Conservation (phyloP, 306 rosid genomes). For the Echinosophora koreensis region DNA sequence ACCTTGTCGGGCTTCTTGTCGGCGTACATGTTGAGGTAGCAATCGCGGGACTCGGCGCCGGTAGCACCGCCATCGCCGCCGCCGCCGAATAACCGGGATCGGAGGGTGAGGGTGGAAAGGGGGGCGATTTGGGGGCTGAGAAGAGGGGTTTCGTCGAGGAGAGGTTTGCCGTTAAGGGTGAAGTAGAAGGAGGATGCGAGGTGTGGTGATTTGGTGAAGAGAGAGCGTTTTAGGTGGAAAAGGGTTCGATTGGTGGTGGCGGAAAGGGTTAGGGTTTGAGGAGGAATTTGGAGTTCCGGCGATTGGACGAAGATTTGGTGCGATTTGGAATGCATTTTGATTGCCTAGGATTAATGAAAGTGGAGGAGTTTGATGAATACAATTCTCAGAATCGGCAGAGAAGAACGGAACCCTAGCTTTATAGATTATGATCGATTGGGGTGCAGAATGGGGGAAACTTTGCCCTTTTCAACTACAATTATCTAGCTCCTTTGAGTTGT, state of each 20-base stretch:
- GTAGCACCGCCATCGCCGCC: slow-evolving; percentile 98
- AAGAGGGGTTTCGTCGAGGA: slow-evolving; percentile 58
- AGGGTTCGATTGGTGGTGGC: slow-evolving; percentile 55
- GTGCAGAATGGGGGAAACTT: too few species aligned
- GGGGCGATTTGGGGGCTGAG: slow-evolving; percentile 51
- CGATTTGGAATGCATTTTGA: slow-evolving; percentile 53
- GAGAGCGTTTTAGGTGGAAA: slow-evolving; percentile 62
- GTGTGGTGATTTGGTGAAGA: slow-evolving; percentile 51
- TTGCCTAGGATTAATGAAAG: slow-evolving; percentile 19
- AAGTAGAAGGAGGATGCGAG: slow-evolving; percentile 61
- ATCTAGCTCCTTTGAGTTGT: too few species aligned
- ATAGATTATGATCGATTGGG: not conserved
- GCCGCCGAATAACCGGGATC: slow-evolving; percentile 70
- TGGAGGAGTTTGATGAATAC: not conserved
- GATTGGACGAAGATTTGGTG: slow-evolving; percentile 72
- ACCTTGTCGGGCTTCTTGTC: slow-evolving; percentile 92
- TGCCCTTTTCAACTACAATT: too few species aligned
- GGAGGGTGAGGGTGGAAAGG: slow-evolving; percentile 70
- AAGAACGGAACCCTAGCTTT: not conserved
- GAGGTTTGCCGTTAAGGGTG: slow-evolving; percentile 74
- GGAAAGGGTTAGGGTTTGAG: slow-evolving; percentile 51
- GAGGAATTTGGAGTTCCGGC: slow-evolving; percentile 59
- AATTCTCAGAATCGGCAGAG: too few species aligned
- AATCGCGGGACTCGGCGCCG: slow-evolving; percentile 96
- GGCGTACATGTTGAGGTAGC: slow-evolving; percentile 93